A percentile compares a stretch with the other conserved stretches of the same genome.
Conservation (phyloP, 2,329 filamentous ascomycete species). For the Arthroderma sp. region DNA sequence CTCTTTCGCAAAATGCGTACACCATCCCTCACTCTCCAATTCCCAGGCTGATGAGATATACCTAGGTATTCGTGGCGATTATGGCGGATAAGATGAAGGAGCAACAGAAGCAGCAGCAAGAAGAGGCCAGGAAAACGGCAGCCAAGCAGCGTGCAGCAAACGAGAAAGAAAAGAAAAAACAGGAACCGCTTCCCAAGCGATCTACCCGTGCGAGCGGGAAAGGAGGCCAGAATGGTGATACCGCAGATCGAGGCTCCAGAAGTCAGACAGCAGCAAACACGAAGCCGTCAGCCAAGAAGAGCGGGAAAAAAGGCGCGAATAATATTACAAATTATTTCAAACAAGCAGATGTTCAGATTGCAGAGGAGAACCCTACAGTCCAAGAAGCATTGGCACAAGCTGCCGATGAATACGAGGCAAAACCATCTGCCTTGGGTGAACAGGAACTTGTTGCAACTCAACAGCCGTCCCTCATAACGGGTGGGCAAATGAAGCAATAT, state of each 20-base stretch:
- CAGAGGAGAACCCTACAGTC: slow-evolving; percentile 40
- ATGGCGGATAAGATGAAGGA: slow-evolving; percentile 38
- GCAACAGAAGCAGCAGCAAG: slow-evolving; percentile 30
- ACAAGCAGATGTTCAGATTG: slow-evolving; percentile 43
- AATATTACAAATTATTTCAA: slow-evolving; percentile 49
- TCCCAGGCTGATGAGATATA: background rate
- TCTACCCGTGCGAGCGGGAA: slow-evolving; percentile 22
- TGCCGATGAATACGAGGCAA: slow-evolving; percentile 43
- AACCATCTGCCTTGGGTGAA: slow-evolving; percentile 48
- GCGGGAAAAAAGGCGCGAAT: slow-evolving; percentile 15
- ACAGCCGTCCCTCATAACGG: slow-evolving; percentile 73
- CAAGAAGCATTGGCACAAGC: slow-evolving; percentile 47
- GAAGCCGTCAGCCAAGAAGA: slow-evolving; percentile 18
- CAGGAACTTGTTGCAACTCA: slow-evolving; percentile 62
- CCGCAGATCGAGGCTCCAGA: background rate
- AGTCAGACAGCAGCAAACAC: slow-evolving; percentile 13
- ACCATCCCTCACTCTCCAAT: background rate
- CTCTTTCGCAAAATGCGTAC: background rate
- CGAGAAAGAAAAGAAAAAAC: slow-evolving; percentile 17
- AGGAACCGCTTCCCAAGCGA: slow-evolving; percentile 14
- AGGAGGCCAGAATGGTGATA: slow-evolving; percentile 11
- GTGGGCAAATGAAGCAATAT: slow-evolving; percentile 85
- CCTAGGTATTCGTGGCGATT: slow-evolving; percentile 35
- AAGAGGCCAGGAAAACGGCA: slow-evolving; percentile 27
- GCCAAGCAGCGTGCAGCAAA: slow-evolving; percentile 20